Percentiles rank a stretch among this genome's conserved stretches.
These are phyloP conservation scores for Powellomyces hirtus DNA, from an alignment of 192 early-diverging fungal genomes.

Conservation along the genomic window DNA sequence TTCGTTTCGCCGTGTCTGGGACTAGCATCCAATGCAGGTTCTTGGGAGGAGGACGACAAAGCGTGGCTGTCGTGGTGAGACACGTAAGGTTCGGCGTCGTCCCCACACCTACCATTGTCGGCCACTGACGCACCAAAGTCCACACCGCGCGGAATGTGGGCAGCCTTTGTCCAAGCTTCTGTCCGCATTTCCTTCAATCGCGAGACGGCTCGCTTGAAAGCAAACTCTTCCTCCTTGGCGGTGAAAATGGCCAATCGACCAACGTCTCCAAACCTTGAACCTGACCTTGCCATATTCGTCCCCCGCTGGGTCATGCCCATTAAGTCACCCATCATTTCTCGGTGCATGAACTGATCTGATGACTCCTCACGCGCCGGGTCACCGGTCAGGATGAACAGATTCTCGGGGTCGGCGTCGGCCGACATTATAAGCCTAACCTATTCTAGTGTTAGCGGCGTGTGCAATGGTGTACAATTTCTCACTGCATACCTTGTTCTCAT, in stretches of 20 bases:
- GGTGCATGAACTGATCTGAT: conserved; percentile 46
- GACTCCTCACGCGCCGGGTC: neutral
- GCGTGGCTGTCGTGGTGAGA: neutral
- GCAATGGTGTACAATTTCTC: too few species aligned
- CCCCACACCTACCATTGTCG: neutral
- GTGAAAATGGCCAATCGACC: conserved; percentile 75
- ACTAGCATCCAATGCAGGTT: neutral
- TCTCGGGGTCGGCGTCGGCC: conserved; percentile 67
- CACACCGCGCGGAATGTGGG: conserved; percentile 3
- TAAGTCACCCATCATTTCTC: conserved; percentile 32
- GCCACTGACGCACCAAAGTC: conserved; percentile 15
- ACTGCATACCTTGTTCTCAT: conserved; percentile 77
- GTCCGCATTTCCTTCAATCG: conserved; percentile 87
- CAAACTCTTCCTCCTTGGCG: conserved; percentile 95
- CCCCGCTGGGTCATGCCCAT: conserved; percentile 13
- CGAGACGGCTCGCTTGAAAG: conserved; percentile 88
- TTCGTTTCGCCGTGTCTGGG: neutral
- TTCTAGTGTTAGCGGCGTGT: too few species aligned
- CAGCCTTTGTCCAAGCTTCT: neutral
- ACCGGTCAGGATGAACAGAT: conserved; percentile 58
- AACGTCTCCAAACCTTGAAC: conserved; percentile 38
- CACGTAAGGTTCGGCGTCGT: too few species aligned
- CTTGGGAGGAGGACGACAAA: neutral
- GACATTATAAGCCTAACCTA: conserved; percentile 53
- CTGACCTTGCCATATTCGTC: conserved; percentile 60